Evolutionary conservation across 2,329 filamentous ascomycete species (phyloP).

Genomic region (Teratosphaeria destructans): DNA sequence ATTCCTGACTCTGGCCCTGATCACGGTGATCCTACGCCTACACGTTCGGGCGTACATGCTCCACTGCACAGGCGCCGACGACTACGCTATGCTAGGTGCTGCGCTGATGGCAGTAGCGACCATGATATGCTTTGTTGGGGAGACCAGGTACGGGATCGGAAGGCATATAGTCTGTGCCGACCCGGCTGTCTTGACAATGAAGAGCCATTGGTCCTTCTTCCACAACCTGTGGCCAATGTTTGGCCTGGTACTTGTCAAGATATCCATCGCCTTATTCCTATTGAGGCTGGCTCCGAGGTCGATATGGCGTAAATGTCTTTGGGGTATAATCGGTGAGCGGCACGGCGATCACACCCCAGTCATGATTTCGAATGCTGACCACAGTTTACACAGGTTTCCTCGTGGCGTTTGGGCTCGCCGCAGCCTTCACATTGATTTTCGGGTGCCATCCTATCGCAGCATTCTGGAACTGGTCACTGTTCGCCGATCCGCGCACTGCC

Average conservation of each 20-base stretch:
- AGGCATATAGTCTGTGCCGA: conserved; percentile 27
- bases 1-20: conserved; percentile 11
- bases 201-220: conserved; percentile 35
- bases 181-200: conserved; percentile 23
- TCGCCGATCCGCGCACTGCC: conserved; percentile 27
- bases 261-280: conserved; percentile 39
- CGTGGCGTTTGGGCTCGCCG: conserved; percentile 32
- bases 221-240: conserved; percentile 39
- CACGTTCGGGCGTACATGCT: conserved; percentile 37
- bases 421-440: conserved; percentile 38
- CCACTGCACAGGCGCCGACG: conserved; percentile 40
- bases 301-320: conserved; percentile 32
- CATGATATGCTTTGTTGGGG: conserved; percentile 35
- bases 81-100: conserved; percentile 35
- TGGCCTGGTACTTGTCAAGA: conserved; percentile 36
- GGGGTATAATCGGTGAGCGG: conserved; percentile 30
- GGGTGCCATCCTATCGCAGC: conserved; percentile 37
- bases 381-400: conserved; percentile 29
- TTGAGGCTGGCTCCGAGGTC: conserved; percentile 32
- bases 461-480: conserved; percentile 32
- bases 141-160: conserved; percentile 38
- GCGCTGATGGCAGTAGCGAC: conserved; percentile 26
- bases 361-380: conserved; percentile 7
- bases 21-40: conserved; percentile 12
- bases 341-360: background rate